A percentile compares a stretch with the other conserved stretches of the same genome.
Conservation (phyloP, 768 basidiomycete genomes). For the Suillus occidentalis region DNA sequence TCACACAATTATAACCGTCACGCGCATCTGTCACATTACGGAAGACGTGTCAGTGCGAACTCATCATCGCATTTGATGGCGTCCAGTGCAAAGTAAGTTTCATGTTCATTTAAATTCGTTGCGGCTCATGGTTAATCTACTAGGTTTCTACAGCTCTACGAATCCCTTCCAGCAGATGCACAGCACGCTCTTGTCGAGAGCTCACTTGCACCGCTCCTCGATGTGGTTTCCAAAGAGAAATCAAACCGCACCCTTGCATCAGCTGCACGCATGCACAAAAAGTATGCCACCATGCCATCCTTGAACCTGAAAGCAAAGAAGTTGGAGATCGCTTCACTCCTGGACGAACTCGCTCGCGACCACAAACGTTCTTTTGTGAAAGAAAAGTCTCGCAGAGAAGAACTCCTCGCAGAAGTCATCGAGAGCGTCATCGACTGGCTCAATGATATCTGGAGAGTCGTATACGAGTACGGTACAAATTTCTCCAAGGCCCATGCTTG, state of each 20-base stretch:
- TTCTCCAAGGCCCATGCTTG: conserved; percentile 55
- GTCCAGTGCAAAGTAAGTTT: conserved; percentile 20
- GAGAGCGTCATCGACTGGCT: conserved; percentile 59
- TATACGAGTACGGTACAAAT: conserved; percentile 56
- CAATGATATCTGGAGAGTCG: conserved; percentile 60
- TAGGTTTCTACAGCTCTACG: conserved; percentile 51
- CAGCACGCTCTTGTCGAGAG: conserved; percentile 49
- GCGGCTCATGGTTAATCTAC: not conserved
- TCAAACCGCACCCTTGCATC: conserved; percentile 40
- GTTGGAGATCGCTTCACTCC: conserved; percentile 50
- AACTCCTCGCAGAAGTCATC: conserved; percentile 55
- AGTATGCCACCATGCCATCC: conserved; percentile 42
- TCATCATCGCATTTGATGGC: conserved; percentile 11
- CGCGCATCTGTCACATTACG: not conserved
- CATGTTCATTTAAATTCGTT: not conserved
- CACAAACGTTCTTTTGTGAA: conserved; percentile 51
- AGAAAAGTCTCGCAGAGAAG: conserved; percentile 53
- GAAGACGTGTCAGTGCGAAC: not conserved
- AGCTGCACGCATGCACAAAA: conserved; percentile 40
- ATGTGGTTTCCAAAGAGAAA: conserved; percentile 39
- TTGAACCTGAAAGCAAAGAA: conserved; percentile 56
- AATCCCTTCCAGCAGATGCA: conserved; percentile 52
- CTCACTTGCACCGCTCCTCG: conserved; percentile 50
- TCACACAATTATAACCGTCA: conserved; percentile 1
- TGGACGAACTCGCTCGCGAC: conserved; percentile 55